Evolutionary conservation across 371 early-diverging fungal species (phyloP).

Genomic region (Mucor indicus): DNA sequence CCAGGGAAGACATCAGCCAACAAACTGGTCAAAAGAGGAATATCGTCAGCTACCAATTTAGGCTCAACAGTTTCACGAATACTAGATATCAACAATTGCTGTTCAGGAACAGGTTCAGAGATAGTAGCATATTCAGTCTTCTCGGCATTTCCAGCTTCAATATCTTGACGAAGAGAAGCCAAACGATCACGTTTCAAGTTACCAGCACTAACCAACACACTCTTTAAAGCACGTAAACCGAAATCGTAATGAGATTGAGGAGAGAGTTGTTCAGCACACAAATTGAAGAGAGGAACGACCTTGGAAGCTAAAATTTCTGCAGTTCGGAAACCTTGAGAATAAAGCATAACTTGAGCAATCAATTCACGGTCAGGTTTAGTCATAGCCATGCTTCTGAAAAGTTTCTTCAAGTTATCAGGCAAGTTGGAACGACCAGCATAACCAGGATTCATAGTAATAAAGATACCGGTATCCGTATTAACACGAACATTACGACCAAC

Average conservation of each 20-base stretch:
- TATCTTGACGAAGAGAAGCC: constrained; percentile 45
- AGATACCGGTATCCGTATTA: constrained; percentile 90
- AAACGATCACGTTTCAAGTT: constrained; percentile 92
- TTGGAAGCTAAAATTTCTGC: constrained; percentile 94
- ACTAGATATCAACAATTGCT: constrained; percentile 91
- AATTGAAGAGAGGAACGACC: constrained; percentile 94
- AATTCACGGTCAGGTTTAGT: constrained; percentile 96
- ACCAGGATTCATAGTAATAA: constrained; percentile 99
- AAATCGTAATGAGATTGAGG: constrained; percentile 98
- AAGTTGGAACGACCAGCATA: constrained; percentile 98
- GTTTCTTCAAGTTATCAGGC: constrained; percentile 97
- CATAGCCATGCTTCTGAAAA: constrained; percentile 98
- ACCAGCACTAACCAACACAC: constrained; percentile 96
- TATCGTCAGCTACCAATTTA: constrained; percentile 95
- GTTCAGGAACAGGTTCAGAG: constrained; percentile 77
- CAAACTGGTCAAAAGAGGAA: constrained; percentile 81
- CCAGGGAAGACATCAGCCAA: constrained; percentile 96
- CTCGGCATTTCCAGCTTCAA: constrained; percentile 42
- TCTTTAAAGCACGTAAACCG: constrained; percentile 98
- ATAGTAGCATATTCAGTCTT: constrained; percentile 49
- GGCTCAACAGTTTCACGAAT: constrained; percentile 96
- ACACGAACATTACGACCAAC: constrained; percentile 87
- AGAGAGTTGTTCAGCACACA: constrained; percentile 92
- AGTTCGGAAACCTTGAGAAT: constrained; percentile 97
- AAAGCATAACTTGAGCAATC: constrained; percentile 99